A percentile compares a stretch with the other conserved stretches of the same genome.
Conservation (phyloP, 129 eudicot species). For the Centrapalus pauciflorus region DNA sequence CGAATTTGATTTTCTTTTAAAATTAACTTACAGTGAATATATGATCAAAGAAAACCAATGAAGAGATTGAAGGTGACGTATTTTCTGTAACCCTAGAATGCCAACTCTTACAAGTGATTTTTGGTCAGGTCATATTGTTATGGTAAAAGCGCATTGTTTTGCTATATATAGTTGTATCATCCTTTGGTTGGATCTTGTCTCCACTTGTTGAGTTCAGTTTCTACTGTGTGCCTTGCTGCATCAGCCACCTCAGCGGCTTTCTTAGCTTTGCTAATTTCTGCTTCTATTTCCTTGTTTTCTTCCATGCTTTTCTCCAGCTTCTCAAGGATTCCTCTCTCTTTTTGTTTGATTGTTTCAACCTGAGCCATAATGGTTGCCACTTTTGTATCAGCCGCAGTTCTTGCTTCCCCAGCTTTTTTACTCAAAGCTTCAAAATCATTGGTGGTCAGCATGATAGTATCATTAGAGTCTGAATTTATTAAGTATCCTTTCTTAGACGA, state of each 20-base stretch:
- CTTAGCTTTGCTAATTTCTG: conserved; percentile 50
- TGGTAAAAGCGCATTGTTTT: neutral
- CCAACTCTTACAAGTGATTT: too few species aligned
- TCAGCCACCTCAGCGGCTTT: conserved; percentile 68
- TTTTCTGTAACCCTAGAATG: neutral
- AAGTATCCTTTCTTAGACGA: neutral
- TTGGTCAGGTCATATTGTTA: neutral
- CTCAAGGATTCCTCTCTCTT: conserved; percentile 40
- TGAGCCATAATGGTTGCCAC: conserved; percentile 65
- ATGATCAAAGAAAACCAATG: neutral
- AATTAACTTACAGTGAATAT: too few species aligned
- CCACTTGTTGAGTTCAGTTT: conserved; percentile 55
- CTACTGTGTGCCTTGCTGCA: conserved; percentile 49
- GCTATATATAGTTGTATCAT: neutral
- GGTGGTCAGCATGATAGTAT: conserved; percentile 30
- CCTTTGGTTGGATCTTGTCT: conserved; percentile 26
- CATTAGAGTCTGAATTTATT: neutral
- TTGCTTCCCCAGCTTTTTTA: conserved; percentile 45
- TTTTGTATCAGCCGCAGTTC: conserved; percentile 46
- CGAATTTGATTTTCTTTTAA: too few species aligned
- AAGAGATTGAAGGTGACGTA: neutral
- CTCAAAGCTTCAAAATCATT: conserved; percentile 55
- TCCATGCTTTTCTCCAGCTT: conserved; percentile 47
- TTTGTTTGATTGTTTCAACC: conserved; percentile 49
- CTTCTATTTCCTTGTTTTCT: conserved; percentile 52